These are phyloP conservation scores for Trypanosoma brucei DNA, from an alignment of 208 protist species.

Conservation along the genomic window DNA sequence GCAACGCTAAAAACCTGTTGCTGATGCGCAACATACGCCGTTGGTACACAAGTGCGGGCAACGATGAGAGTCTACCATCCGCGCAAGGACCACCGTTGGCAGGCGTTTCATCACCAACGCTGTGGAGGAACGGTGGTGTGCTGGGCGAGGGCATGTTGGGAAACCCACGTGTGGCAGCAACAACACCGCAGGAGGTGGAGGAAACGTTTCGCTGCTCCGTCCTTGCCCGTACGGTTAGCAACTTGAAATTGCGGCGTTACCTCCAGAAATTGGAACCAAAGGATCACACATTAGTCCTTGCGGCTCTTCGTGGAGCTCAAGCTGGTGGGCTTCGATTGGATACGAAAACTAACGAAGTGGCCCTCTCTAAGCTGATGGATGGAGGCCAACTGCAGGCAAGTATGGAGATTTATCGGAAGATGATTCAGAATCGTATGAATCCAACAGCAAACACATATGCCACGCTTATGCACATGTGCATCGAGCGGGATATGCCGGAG, in stretches of 20 bases:
- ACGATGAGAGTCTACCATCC: too few species aligned
- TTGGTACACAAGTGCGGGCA: not conserved
- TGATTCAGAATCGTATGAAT: conserved; percentile 48
- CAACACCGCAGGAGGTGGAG: conserved; percentile 48
- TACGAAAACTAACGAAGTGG: conserved; percentile 57
- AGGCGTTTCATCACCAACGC: not conserved
- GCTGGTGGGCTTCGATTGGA: conserved; percentile 52
- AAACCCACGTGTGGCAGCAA: not conserved
- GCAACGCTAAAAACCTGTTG: too few species aligned
- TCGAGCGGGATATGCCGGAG: conserved; percentile 59
- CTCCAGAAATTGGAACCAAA: conserved; percentile 45
- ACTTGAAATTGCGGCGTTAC: conserved; percentile 67
- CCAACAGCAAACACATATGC: conserved; percentile 73
- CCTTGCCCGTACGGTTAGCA: conserved; percentile 70
- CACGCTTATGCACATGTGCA: conserved; percentile 72
- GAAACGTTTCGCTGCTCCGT: conserved; percentile 61
- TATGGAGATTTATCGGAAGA: conserved; percentile 72
- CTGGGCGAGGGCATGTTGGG: conserved; percentile 8
- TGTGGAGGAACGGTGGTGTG: not conserved
- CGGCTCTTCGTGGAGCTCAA: conserved; percentile 61
- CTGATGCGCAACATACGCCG: too few species aligned
- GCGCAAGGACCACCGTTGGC: not conserved
- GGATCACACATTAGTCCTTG: conserved; percentile 48
- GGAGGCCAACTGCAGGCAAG: conserved; percentile 68
- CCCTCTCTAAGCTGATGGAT: conserved; percentile 51